phyloP scores from a whole-genome alignment of 805 yeast genomes.

The Wickerhamomyces queroliae region DNA sequence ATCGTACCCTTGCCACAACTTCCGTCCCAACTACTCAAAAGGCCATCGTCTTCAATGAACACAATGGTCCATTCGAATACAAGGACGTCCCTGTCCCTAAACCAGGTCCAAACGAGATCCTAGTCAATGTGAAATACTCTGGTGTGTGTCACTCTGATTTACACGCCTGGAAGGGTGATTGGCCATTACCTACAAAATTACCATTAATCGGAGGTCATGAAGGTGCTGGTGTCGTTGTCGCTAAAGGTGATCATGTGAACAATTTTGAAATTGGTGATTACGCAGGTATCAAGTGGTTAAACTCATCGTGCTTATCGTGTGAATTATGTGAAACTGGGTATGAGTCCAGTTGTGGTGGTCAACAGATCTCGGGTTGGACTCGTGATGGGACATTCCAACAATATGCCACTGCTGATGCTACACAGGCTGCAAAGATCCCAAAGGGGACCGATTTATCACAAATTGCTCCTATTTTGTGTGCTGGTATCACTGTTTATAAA shows the following conservation, averaged over 20 bases:
- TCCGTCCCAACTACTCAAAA: slow-evolving; percentile 38
- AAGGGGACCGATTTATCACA: slow-evolving; percentile 42
- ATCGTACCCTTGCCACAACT: slow-evolving; percentile 12
- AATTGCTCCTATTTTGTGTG: slow-evolving; percentile 56
- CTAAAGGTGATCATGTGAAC: slow-evolving; percentile 46
- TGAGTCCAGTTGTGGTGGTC: slow-evolving; percentile 59
- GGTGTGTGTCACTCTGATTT: slow-evolving; percentile 68
- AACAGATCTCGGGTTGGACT: slow-evolving; percentile 65
- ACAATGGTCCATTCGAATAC: slow-evolving; percentile 38
- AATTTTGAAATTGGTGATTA: slow-evolving; percentile 55
- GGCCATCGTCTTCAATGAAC: slow-evolving; percentile 40
- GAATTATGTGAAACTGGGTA: slow-evolving; percentile 49
- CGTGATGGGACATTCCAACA: slow-evolving; percentile 63
- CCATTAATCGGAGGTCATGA: slow-evolving; percentile 66
- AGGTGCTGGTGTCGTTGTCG: slow-evolving; percentile 64
- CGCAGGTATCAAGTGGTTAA: slow-evolving; percentile 63
- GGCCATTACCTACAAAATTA: slow-evolving; percentile 52
- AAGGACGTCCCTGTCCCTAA: slow-evolving; percentile 46
- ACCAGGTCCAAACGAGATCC: slow-evolving; percentile 53
- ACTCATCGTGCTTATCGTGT: slow-evolving; percentile 56
- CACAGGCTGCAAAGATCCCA: slow-evolving; percentile 53
- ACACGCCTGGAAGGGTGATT: slow-evolving; percentile 69
- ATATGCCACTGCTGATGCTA: slow-evolving; percentile 55
- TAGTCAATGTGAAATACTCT: slow-evolving; percentile 58
- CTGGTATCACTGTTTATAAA: slow-evolving; percentile 61